Evolutionary conservation across 2,329 filamentous ascomycete genomes (phyloP).

Genomic region (Colletotrichum sp.): DNA sequence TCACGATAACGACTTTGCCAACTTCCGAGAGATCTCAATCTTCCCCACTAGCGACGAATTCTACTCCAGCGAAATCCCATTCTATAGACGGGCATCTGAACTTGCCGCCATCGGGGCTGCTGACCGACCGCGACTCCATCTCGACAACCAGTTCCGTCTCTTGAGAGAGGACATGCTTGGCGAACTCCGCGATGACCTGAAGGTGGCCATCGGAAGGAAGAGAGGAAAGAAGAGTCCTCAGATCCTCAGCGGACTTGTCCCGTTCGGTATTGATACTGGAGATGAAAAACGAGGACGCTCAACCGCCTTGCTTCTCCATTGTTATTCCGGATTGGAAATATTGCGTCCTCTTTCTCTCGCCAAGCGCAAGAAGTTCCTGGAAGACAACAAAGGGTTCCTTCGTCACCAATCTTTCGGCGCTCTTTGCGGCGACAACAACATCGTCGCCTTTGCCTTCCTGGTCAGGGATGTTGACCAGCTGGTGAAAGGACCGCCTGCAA

Average conservation of each 20-base stretch:
- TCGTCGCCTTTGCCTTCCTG: constrained; percentile 66
- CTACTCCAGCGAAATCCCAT: constrained; percentile 53
- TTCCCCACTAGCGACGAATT: constrained; percentile 72
- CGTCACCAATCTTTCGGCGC: constrained; percentile 67
- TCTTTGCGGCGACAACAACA: constrained; percentile 52
- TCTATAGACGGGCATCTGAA: constrained; percentile 57
- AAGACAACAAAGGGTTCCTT: constrained; percentile 53
- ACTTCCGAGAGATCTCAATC: constrained; percentile 67
- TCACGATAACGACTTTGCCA: constrained; percentile 73
- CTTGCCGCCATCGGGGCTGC: constrained; percentile 43
- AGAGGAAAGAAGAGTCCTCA: constrained; percentile 41
- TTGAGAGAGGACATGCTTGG: constrained; percentile 74
- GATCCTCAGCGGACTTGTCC: constrained; percentile 42
- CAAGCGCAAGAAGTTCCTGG: constrained; percentile 49
- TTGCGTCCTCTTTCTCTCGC: constrained; percentile 31
- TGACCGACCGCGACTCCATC: constrained; percentile 51
- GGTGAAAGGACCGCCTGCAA: constrained; percentile 41
- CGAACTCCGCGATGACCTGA: constrained; percentile 67
- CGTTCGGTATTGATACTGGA: constrained; percentile 42
- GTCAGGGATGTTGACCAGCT: constrained; percentile 56
- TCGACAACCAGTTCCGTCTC: constrained; percentile 76
- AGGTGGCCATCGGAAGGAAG: constrained; percentile 53
- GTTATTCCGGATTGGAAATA: constrained; percentile 47
- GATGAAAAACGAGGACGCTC: constrained; percentile 30
- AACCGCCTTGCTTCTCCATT: constrained; percentile 44